These are phyloP conservation scores for Capronia americana DNA, from an alignment of 2,329 filamentous ascomycete genomes.

Conservation along the genomic window DNA sequence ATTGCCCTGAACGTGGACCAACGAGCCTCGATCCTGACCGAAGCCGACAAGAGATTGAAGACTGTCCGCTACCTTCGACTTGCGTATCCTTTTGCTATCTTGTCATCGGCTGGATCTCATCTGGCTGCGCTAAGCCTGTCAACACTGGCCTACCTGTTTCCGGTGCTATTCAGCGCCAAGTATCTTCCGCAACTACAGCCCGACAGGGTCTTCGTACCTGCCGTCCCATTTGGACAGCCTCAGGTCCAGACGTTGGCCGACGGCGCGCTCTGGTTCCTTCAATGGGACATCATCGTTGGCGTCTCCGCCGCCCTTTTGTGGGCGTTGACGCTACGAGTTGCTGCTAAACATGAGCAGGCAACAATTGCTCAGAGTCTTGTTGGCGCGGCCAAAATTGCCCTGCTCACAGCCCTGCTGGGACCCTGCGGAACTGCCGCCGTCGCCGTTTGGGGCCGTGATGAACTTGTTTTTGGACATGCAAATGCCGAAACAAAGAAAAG, in stretches of 20 bases:
- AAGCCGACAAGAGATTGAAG: constrained; percentile 38
- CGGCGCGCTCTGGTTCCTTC: constrained; percentile 55
- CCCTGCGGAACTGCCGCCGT: constrained; percentile 54
- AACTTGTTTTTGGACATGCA: constrained; percentile 48
- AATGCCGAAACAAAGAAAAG: constrained; percentile 44
- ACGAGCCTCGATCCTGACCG: constrained; percentile 37
- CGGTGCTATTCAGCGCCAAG: constrained; percentile 45
- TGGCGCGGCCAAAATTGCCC: constrained; percentile 46
- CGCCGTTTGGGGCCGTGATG: constrained; percentile 59
- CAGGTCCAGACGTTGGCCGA: constrained; percentile 47
- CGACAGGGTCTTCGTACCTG: constrained; percentile 48
- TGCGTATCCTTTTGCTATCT: constrained; percentile 52
- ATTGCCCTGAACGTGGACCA: constrained; percentile 40
- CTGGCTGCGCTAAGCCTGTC: constrained; percentile 51
- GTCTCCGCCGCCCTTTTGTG: constrained; percentile 53
- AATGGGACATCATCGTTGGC: constrained; percentile 58
- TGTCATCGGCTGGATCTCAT: constrained; percentile 50
- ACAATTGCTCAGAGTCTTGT: constrained; percentile 40
- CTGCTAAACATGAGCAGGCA: constrained; percentile 42
- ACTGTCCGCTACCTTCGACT: constrained; percentile 46
- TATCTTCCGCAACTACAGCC: constrained; percentile 49
- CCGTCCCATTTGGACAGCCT: constrained; percentile 43
- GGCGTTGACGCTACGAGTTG: constrained; percentile 49
- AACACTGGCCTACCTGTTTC: constrained; percentile 47
- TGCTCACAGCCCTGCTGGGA: constrained; percentile 49